phyloP scores from a whole-genome alignment of 2,329 filamentous ascomycete species.

The Zarea fungicola region DNA sequence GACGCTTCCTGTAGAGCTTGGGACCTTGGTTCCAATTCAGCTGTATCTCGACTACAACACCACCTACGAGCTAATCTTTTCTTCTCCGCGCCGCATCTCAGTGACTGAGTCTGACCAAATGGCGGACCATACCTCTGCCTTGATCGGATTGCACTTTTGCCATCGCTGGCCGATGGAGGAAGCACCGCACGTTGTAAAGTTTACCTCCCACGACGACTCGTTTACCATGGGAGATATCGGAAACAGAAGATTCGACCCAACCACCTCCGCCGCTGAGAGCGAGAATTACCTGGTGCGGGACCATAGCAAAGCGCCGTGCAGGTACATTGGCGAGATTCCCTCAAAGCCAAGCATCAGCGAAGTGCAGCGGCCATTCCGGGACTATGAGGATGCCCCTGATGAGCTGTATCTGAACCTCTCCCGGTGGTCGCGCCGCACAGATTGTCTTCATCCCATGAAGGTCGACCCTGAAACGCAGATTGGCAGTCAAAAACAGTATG shows the following conservation, averaged over 20 bases:
- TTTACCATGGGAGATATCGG: conserved; percentile 30
- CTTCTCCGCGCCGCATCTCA: conserved; percentile 16
- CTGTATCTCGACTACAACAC: conserved; percentile 35
- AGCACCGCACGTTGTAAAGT: conserved; percentile 38
- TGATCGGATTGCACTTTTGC: conserved; percentile 43
- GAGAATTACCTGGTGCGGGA: conserved; percentile 38
- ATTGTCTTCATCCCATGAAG: conserved; percentile 49
- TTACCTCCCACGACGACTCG: conserved; percentile 25
- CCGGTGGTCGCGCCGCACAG: conserved; percentile 49
- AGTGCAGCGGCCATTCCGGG: conserved; percentile 32
- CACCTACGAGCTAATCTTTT: conserved; percentile 29
- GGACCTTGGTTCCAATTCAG: conserved; percentile 29
- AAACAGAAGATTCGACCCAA: conserved; percentile 21
- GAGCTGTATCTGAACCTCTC: conserved; percentile 43
- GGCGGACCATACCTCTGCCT: conserved; percentile 39
- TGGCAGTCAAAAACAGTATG: conserved; percentile 37
- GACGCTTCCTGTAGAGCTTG: conserved; percentile 38
- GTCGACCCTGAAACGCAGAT: conserved; percentile 12
- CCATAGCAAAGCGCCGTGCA: conserved; percentile 28
- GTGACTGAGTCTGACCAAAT: conserved; percentile 14
- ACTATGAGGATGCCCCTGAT: conserved; percentile 38
- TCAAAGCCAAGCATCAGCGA: conserved; percentile 38
- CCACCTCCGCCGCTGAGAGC: conserved; percentile 17
- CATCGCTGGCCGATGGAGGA: conserved; percentile 40
- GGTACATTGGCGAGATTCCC: conserved; percentile 36